Evolutionary conservation across 768 basidiomycete genomes (phyloP), one percentile per base, ranked within the genome.

Genomic region (Myochromella boudieri): DNA sequence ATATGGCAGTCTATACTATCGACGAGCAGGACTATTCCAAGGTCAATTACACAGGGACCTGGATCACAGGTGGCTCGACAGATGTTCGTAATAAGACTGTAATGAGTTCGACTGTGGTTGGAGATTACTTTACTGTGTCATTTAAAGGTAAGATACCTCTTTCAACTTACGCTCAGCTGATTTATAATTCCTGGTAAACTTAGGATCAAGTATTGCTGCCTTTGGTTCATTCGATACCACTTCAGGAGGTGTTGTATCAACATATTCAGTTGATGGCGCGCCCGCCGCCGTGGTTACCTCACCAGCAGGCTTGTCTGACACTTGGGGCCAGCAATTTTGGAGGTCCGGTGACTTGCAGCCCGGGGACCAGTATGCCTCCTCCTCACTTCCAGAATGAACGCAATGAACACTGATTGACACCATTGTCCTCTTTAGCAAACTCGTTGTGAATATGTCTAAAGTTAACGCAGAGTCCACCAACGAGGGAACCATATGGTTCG

Each of bases 401-500:
- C 4, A 24, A 2, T 28, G 15, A 27, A 12, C 22, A 15, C 49
- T 46, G 29, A 42, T 34, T 29, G 20, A n/a, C 14, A n/a, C 14
- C 33, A 5, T 34, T 34, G 6, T 34, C 33, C n/a, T 20, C 15
- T 12, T 4, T 24, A 71, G 70, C 41, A 59, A 53, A 3, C 49
- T 73, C 25, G 55, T 54, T 5, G 66, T 71, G 14, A 69, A 64
- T 3, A 68, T 73, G 65, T 55, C 54, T 0, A 61, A 66, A 42
- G 54, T 68, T 0, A 70, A 70, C 38, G 26, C 20, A 20, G 42
- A 52, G 7, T 27, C 42, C 4, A 53, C 61, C 1, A 54, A 54
- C 3, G 71, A 73, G 53, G 71, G 70, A 1, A 71, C 71, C 0
- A 58, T 73, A 17, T 71, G 71, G 71, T 71, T 71, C 47, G 71